A percentile compares a stretch with the other conserved stretches of the same genome.
Conservation (phyloP, 2,329 filamentous ascomycete genomes). For the Alternaria gaisen region DNA sequence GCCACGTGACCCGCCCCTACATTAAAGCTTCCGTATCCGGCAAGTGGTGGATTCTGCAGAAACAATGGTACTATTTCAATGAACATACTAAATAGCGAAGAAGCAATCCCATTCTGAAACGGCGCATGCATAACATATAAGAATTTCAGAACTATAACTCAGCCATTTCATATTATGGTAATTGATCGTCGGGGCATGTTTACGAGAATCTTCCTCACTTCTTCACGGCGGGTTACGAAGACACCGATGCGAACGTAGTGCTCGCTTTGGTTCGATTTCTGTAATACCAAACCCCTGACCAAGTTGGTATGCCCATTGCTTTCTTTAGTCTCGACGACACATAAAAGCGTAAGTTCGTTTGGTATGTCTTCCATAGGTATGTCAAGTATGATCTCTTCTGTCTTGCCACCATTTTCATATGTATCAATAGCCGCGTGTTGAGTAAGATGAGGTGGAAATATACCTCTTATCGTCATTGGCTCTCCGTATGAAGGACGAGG, state of each 20-base stretch:
- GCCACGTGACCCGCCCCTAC: conserved; percentile 6
- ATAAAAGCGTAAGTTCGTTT: background rate
- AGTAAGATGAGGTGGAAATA: background rate
- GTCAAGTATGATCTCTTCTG: background rate
- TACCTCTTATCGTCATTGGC: too few relatives aligned
- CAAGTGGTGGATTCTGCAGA: background rate
- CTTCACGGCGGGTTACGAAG: background rate
- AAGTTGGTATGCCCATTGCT: background rate
- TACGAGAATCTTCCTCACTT: background rate
- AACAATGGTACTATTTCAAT: too few relatives aligned
- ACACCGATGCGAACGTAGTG: background rate
- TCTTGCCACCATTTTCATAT: too few relatives aligned
- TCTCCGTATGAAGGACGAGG: too few relatives aligned
- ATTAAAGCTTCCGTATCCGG: background rate
- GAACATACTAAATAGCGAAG: too few relatives aligned
- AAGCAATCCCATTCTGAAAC: too few relatives aligned
- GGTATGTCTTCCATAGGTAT: background rate
- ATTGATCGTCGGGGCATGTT: conserved; percentile 9
- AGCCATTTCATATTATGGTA: background rate
- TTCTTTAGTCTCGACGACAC: background rate
- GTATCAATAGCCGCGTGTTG: background rate
- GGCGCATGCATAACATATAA: too few relatives aligned
- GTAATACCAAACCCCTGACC: conserved; percentile 3
- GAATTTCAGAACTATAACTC: too few relatives aligned
- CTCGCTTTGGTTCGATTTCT: background rate